A percentile compares a stretch with the other conserved stretches of the same genome.
Conservation (phyloP, 2,329 filamentous ascomycete species). For the Epichloe brachyelytri region DNA sequence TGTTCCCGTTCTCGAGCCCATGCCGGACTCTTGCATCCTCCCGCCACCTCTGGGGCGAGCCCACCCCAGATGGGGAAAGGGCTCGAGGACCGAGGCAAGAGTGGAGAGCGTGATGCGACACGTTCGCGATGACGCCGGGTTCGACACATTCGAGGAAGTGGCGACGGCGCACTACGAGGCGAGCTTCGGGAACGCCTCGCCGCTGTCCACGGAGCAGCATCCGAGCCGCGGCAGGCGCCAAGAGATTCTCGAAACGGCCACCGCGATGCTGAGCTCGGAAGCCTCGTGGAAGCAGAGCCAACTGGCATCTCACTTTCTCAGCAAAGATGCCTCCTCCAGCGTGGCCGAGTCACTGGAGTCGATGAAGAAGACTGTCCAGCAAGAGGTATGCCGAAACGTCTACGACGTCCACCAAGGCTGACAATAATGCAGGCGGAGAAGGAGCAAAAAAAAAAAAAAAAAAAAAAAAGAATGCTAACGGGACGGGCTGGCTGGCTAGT, state of each 20-base stretch:
- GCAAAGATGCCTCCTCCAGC: conserved; percentile 1
- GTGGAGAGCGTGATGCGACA: conserved; percentile 12
- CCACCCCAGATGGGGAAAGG: neutral
- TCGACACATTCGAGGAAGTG: conserved; percentile 15
- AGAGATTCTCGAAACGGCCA: conserved; percentile 14
- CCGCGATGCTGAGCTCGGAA: conserved; percentile 11
- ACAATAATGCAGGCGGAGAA: too few relatives aligned
- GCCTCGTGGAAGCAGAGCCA: neutral
- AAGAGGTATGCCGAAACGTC: conserved; percentile 10
- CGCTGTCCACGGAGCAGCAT: conserved; percentile 14
- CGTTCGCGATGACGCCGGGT: conserved; percentile 12
- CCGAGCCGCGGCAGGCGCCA: conserved; percentile 15
- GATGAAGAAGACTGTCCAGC: conserved; percentile 12
- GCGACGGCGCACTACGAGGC: conserved; percentile 16
- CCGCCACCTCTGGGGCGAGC: neutral
- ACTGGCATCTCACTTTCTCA: conserved; percentile 9
- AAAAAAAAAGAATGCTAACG: neutral
- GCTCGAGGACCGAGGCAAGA: conserved; percentile 8
- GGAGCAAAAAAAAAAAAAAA: too few relatives aligned
- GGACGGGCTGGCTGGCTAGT: conserved; percentile 3
- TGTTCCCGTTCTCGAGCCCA: neutral
- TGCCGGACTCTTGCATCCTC: neutral
- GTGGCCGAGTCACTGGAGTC: conserved; percentile 7
- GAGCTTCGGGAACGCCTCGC: conserved; percentile 9
- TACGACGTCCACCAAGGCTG: neutral